phyloP scores from a whole-genome alignment of 2,329 filamentous ascomycete genomes.

The Onygenales sp. region DNA sequence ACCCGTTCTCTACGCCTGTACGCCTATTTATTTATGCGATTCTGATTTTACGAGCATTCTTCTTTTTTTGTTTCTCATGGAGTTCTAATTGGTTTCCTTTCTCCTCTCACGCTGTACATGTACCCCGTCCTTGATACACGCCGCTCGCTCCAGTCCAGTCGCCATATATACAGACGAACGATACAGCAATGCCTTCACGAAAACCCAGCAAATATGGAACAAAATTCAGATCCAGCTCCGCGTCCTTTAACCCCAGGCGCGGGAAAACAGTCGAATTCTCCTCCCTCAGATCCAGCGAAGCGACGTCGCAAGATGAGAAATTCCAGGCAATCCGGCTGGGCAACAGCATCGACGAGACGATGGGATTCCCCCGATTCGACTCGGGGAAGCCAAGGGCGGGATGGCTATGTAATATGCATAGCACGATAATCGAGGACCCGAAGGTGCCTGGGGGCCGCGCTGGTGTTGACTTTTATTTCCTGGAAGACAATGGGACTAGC shows the following conservation, averaged over 20 bases:
- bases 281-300: slow-evolving; percentile 64
- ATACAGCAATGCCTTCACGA: slow-evolving; percentile 34
- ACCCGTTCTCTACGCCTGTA: not conserved
- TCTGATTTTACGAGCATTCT: not conserved
- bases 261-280: slow-evolving; percentile 73
- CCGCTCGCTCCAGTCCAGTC: not conserved
- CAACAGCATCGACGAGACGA: slow-evolving; percentile 82
- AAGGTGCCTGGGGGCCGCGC: slow-evolving; percentile 75
- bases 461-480: slow-evolving; percentile 94
- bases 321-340: slow-evolving; percentile 76
- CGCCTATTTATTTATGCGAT: not conserved
- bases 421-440: slow-evolving; percentile 76
- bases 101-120: too few species aligned
- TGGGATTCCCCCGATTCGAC: slow-evolving; percentile 91
- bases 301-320: slow-evolving; percentile 85
- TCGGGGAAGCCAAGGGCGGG: slow-evolving; percentile 75
- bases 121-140: too few species aligned
- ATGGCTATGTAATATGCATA: slow-evolving; percentile 93
- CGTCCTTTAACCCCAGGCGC: slow-evolving; percentile 42
- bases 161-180: not conserved
- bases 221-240: slow-evolving; percentile 36
- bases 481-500: slow-evolving; percentile 75
- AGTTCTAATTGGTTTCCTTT: not conserved
- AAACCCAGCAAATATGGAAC: slow-evolving; percentile 58
- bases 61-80: not conserved